Evolutionary conservation across 208 protist genomes (phyloP), one percentile per base, ranked within the genome.

Genomic region (Leishmania mexicana): DNA sequence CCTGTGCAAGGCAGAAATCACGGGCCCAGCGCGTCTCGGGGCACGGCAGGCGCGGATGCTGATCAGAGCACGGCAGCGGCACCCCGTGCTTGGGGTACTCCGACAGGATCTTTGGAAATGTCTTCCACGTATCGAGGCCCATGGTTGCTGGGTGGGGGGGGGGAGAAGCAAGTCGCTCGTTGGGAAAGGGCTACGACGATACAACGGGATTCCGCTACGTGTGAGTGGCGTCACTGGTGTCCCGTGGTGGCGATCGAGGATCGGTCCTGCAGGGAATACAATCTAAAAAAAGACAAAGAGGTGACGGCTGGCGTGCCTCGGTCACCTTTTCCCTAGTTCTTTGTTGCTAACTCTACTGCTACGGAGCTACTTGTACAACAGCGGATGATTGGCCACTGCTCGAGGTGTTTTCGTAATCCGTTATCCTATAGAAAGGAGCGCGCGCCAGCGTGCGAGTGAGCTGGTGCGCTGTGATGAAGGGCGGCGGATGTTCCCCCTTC

Each of bases 71-170:
- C 4, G 94, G 94, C 70, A 97, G 85, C 70, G 94, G 94, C 28
- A 95, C 88, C 54, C 86, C 85, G 71, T 95, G 88, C 76, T 92
- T 92, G n/a, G 92, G 90, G 77, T 97, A 97, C 87, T 94, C 88
- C 73, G 85, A 85, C 35, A 97, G 87, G 62, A 94, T 92, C 35
- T 79, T 88, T 0, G 94, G 94, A 67, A 97, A 97, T 11, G 83
- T 68, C 79, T 94, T 94, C 92, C 94, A 97, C 40, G 94, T 97
- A 15, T 97, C 94, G 83, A 97, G 95, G 64, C 94, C 94, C 94
- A 97, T 96, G 49, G 28, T 62, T 31, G n/a, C 28, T 31, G 53
- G 40, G 40, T 31, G 53, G 40, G 40, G 13, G 15, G 15, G 31
- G n/a, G 28, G 28, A 62, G 57, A 24, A 11, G 60, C n/a, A 67